These are phyloP conservation scores for Akanthomyces uredinophilus DNA, from an alignment of 2,329 filamentous ascomycete species.

Conservation along the genomic window DNA sequence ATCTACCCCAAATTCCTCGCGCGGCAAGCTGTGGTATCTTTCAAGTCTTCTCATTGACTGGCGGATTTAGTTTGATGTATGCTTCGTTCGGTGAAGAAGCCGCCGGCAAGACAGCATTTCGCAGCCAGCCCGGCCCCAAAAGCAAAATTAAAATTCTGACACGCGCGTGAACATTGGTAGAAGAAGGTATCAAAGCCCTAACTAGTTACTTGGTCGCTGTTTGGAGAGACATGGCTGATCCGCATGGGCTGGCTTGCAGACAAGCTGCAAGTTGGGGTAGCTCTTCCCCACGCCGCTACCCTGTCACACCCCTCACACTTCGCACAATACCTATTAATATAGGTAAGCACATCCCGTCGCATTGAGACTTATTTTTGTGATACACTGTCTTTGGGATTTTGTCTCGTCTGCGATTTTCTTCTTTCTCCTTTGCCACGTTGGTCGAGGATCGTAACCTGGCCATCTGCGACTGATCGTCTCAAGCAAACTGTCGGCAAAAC, in stretches of 20 bases:
- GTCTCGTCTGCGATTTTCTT: not conserved
- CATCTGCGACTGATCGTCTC: not conserved
- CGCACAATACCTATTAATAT: not conserved
- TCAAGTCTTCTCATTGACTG: too few relatives aligned
- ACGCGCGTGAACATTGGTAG: too few relatives aligned
- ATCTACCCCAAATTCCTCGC: not conserved
- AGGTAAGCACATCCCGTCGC: not conserved
- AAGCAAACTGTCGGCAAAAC: not conserved
- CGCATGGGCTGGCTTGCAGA: not conserved
- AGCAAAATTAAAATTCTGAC: too few relatives aligned
- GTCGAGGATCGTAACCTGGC: not conserved
- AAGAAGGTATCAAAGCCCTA: not conserved
- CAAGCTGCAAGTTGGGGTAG: constrained; percentile 8
- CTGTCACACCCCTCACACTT: not conserved
- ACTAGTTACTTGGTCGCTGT: not conserved
- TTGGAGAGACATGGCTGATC: not conserved
- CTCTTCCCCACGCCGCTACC: not conserved
- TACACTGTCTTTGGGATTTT: not conserved
- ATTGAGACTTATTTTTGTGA: not conserved
- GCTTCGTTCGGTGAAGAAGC: too few relatives aligned
- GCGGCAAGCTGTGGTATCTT: not conserved
- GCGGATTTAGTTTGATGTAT: too few relatives aligned
- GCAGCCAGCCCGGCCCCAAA: too few relatives aligned
- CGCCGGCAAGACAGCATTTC: too few relatives aligned
- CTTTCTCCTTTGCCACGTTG: not conserved